Percentiles rank a stretch among this genome's conserved stretches.
phyloP scores from a whole-genome alignment of 345 rosid species.

The Euphorbia tirucalli region DNA sequence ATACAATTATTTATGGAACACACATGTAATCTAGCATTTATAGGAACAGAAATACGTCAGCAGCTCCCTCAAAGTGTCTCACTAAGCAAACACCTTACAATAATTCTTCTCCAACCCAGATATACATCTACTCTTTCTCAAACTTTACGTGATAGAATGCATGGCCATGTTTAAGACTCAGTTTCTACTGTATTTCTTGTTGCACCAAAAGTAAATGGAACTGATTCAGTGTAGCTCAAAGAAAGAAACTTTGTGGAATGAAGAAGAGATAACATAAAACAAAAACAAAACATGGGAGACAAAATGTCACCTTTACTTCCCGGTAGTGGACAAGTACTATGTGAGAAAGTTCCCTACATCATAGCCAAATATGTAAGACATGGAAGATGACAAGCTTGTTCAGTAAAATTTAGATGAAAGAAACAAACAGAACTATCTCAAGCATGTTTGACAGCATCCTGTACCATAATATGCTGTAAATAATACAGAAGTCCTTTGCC shows the following conservation, averaged over 20 bases:
- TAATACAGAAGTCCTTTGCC: not conserved
- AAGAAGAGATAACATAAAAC: not conserved
- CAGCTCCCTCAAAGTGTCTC: not conserved
- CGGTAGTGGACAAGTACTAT: conserved; percentile 92
- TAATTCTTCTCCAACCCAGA: not conserved
- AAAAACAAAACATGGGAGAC: not conserved
- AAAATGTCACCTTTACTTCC: conserved; percentile 67
- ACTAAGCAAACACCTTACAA: not conserved
- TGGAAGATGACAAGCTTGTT: conserved; percentile 13
- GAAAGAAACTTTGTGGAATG: not conserved
- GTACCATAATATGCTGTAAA: not conserved
- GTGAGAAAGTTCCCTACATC: conserved; percentile 71
- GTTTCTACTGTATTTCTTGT: not conserved
- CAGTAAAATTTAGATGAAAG: not conserved
- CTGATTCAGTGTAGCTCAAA: not conserved
- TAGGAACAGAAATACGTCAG: conserved; percentile 2
- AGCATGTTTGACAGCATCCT: conserved; percentile 1
- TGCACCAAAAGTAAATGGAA: not conserved
- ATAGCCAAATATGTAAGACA: conserved; percentile 24
- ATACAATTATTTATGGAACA: not conserved
- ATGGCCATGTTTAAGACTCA: conserved; percentile 8
- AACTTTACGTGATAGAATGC: not conserved
- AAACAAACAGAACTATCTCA: conserved; percentile 11
- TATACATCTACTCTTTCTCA: not conserved
- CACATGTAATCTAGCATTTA: not conserved